A percentile compares a stretch with the other conserved stretches of the same genome.
These are phyloP conservation scores for Fraxinus angustifolia DNA, from an alignment of 305 asterid genomes.

Conservation along the genomic window DNA sequence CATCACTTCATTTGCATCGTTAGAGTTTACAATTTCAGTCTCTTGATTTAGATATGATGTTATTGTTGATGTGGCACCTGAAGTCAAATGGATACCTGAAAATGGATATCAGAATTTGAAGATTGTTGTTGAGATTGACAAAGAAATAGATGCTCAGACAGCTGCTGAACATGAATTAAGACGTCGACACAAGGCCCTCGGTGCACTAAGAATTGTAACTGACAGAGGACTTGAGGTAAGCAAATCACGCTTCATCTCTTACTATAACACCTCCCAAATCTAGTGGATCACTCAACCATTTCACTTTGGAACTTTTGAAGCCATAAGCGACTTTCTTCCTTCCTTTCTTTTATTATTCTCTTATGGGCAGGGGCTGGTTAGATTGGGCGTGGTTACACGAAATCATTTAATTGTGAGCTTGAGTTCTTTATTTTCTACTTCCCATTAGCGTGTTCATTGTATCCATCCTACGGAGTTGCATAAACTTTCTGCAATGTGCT, in stretches of 20 bases:
- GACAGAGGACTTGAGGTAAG: constrained; percentile 83
- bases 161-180: constrained; percentile 69
- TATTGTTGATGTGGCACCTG: constrained; percentile 81
- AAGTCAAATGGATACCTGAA: constrained; percentile 80
- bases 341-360: not conserved
- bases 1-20: constrained; percentile 9
- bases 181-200: constrained; percentile 80
- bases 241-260: not conserved
- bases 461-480: constrained; percentile 1
- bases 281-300: not conserved
- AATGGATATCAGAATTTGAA: constrained; percentile 83
- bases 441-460: not conserved
- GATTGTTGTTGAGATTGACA: constrained; percentile 81
- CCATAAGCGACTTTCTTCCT: not conserved
- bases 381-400: not conserved
- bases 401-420: not conserved
- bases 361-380: not conserved
- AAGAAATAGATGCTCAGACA: constrained; percentile 70
- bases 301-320: not conserved
- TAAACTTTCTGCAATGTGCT: constrained; percentile 1
- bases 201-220: constrained; percentile 66
- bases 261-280: constrained; percentile 5
- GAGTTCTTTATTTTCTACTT: not conserved
- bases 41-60: constrained; percentile 62
- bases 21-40: constrained; percentile 21